Base-by-base conservation (phyloP, 2,329 filamentous ascomycete species). In the Metarhizium guizhouense region DNA sequence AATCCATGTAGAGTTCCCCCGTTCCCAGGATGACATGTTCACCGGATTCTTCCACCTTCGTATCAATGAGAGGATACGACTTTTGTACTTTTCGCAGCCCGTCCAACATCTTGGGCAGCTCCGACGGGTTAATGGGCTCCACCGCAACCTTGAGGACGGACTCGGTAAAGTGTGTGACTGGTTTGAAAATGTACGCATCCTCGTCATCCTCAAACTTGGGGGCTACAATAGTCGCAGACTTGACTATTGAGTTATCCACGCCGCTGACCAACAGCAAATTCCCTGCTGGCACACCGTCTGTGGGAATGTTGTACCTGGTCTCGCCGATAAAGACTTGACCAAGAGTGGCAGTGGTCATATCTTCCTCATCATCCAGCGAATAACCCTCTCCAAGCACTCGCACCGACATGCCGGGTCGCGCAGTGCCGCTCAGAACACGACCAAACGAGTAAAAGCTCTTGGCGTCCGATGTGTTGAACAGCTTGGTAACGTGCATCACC, bases 1-100 rank as follows among this genome's bases (percentile, higher is more conserved):
- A 99, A 70, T 99, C 94, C 92, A 99, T 97, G 75, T 99, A 99
- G n/a, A 99, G 78, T 70, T 99, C 94, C 58, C 94, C 94, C 0
- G 94, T 99, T 29, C 94, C 94, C 4, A 99, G 82, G 50, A 99
- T 81, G 61, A 99, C 87, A 68, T 99, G 94, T 72, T 99, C 94
- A 52, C 94, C 94, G 1, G 91, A 96, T 72, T 99, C 94, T 70
- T 99, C 94, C 3, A 99, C 94, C 70, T 97, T 97, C 4, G 94
- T 99, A 13, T 88, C 90, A 63, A 97, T 89, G 30, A 99, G 80
- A 34, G 94, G 94, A 64, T 97, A 99, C 64, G 90, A 95, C 72
- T 99, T 99, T 78, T 96, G 96, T 72, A 99, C 88, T 68, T 96
- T 96, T 52, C 94, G 86, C 51, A 99, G 79, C 56, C 94, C 94